Evolutionary conservation across 768 basidiomycete genomes (phyloP).

Genomic region (Panaeolus cyanescens): DNA sequence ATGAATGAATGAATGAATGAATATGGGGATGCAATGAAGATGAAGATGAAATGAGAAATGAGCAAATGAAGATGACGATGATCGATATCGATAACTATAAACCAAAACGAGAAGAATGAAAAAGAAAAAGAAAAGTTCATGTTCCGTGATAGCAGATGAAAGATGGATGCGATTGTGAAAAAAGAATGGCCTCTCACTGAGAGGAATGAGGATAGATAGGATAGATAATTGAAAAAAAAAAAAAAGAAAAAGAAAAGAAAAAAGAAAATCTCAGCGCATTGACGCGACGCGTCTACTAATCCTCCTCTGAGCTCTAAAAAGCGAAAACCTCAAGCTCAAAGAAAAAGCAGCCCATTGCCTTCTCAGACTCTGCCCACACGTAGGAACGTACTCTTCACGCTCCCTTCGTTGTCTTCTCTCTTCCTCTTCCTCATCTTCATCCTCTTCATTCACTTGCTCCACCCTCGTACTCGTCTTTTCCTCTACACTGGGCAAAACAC

Average conservation of each 20-base stretch:
- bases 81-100: too few species aligned
- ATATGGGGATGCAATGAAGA: background rate
- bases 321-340: conserved; percentile 54
- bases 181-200: background rate
- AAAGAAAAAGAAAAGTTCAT: background rate
- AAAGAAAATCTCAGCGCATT: conserved; percentile 8
- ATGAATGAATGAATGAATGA: background rate
- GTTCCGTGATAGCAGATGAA: too few species aligned
- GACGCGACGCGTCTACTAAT: conserved; percentile 31
- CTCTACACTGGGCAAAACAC: conserved; percentile 9
- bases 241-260: background rate
- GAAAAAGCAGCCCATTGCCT: conserved; percentile 64
- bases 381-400: conserved; percentile 45
- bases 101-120: background rate
- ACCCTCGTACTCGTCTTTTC: conserved; percentile 12
- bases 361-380: conserved; percentile 53
- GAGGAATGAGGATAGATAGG: background rate
- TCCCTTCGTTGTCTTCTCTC: conserved; percentile 10
- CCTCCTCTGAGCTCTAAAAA: conserved; percentile 50
- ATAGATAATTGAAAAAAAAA: background rate
- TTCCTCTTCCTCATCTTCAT: conserved; percentile 19
- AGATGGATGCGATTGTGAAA: too few species aligned
- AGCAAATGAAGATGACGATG: background rate
- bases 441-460: conserved; percentile 13
- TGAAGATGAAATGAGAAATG: background rate